Evolutionary conservation across 179 eudicot genomes (phyloP).

Genomic region (Dionaea muscipula): DNA sequence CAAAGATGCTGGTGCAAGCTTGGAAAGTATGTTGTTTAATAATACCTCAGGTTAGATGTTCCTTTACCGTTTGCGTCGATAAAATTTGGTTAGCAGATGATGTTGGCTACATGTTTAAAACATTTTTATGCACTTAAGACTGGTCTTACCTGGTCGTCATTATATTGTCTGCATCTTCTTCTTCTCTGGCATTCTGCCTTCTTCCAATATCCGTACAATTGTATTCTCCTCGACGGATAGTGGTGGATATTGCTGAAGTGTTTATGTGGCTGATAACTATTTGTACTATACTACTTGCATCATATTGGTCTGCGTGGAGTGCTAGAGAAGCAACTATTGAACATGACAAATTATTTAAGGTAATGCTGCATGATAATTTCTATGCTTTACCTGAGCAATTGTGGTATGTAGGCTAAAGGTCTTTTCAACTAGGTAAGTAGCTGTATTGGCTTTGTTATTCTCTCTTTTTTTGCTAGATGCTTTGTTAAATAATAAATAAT

Average conservation of each 20-base stretch:
- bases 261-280: slow-evolving; percentile 16
- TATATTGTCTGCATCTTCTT: no score
- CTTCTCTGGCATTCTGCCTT: no score
- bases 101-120: no score
- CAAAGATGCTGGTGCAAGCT: slow-evolving; percentile 53
- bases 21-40: slow-evolving; percentile 49
- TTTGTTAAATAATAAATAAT: no score
- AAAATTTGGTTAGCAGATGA: no score
- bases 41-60: slow-evolving; percentile 44
- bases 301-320: slow-evolving; percentile 18
- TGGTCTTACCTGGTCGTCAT: no score
- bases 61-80: neutral
- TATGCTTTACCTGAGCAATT: no score
- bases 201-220: slow-evolving; percentile 12
- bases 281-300: slow-evolving; percentile 11
- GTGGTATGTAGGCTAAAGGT: no score
- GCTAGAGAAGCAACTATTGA: slow-evolving; percentile 14
- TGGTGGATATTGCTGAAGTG: slow-evolving; percentile 14
- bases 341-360: slow-evolving; percentile 11
- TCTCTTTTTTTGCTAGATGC: no score
- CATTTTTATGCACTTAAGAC: no score
- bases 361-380: neutral
- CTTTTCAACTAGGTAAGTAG: no score
- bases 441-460: no score
- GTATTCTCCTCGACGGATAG: slow-evolving; percentile 9